Percentiles rank a stretch among this genome's conserved stretches.
Conservation (phyloP, 805 yeast genomes). For the Wickerhamia fluorescens region DNA sequence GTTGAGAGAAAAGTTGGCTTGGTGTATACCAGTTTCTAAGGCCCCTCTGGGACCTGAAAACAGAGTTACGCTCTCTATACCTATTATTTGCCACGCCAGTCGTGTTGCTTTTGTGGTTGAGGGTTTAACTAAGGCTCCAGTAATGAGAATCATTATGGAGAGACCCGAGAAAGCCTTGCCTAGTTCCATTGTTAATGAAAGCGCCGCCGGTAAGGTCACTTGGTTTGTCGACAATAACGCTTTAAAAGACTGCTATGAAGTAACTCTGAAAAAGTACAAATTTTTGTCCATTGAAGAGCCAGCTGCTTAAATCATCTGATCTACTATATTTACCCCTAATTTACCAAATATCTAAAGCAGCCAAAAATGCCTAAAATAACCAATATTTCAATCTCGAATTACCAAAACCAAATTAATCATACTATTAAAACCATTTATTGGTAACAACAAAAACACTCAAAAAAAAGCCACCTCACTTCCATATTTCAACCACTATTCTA, state of each 20-base stretch:
- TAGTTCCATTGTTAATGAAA: slow-evolving; percentile 86
- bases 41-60: slow-evolving; percentile 86
- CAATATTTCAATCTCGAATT: too few relatives aligned
- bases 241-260: slow-evolving; percentile 63
- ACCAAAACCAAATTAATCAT: too few relatives aligned
- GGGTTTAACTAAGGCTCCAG: slow-evolving; percentile 92
- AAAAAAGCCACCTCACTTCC: too few relatives aligned
- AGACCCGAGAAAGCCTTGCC: slow-evolving; percentile 96
- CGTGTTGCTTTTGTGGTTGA: slow-evolving; percentile 93
- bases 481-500: too few relatives aligned
- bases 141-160: slow-evolving; percentile 86
- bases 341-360: too few relatives aligned
- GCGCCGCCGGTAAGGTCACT: slow-evolving; percentile 92
- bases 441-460: too few relatives aligned
- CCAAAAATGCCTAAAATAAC: too few relatives aligned
- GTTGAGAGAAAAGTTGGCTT: slow-evolving; percentile 81
- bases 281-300: slow-evolving; percentile 31
- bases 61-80: slow-evolving; percentile 86
- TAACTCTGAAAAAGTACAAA: slow-evolving; percentile 67
- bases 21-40: slow-evolving; percentile 89
- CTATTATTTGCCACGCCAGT: slow-evolving; percentile 90
- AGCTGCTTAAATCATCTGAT: too few relatives aligned
- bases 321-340: too few relatives aligned
- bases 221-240: slow-evolving; percentile 98
- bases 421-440: too few relatives aligned